These are phyloP conservation scores for Candida sp. DNA, from an alignment of 1,139 yeast genomes.

Conservation along the genomic window DNA sequence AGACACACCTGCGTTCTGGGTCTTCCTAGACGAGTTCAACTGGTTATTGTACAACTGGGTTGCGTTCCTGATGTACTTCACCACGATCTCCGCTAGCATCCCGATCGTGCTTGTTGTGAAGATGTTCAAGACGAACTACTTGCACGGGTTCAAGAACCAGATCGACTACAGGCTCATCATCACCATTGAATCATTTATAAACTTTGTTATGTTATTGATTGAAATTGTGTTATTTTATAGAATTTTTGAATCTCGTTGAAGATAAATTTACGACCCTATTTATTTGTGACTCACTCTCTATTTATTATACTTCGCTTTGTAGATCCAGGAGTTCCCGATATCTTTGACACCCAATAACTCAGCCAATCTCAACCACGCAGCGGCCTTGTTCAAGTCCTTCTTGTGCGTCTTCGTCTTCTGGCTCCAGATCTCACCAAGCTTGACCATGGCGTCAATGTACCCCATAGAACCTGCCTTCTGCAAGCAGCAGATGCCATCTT, in stretches of 20 bases:
- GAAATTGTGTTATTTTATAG: slow-evolving; percentile 3
- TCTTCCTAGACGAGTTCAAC: slow-evolving; percentile 15
- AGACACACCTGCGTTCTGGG: slow-evolving; percentile 10
- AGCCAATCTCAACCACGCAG: slow-evolving; percentile 73
- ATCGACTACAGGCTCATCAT: slow-evolving; percentile 11
- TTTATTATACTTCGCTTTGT: slow-evolving; percentile 63
- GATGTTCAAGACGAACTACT: slow-evolving; percentile 23
- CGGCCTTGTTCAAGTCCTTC: slow-evolving; percentile 67
- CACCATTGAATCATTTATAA: slow-evolving; percentile 9
- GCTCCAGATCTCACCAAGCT: slow-evolving; percentile 74
- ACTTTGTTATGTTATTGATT: neutral
- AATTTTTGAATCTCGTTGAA: neutral
- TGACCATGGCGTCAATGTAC: slow-evolving; percentile 69
- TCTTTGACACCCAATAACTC: slow-evolving; percentile 67
- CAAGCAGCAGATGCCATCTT: slow-evolving; percentile 64
- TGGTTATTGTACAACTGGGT: slow-evolving; percentile 8
- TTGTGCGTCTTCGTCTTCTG: slow-evolving; percentile 57
- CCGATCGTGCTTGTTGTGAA: slow-evolving; percentile 12
- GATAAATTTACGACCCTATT: neutral
- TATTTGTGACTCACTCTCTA: neutral
- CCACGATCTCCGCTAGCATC: neutral
- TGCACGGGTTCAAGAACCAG: slow-evolving; percentile 13
- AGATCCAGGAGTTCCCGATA: slow-evolving; percentile 80
- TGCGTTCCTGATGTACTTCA: slow-evolving; percentile 1
- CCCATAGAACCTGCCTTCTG: slow-evolving; percentile 76